phyloP scores from a whole-genome alignment of 140 eudicot species.

The Ambrosia hybrid region DNA sequence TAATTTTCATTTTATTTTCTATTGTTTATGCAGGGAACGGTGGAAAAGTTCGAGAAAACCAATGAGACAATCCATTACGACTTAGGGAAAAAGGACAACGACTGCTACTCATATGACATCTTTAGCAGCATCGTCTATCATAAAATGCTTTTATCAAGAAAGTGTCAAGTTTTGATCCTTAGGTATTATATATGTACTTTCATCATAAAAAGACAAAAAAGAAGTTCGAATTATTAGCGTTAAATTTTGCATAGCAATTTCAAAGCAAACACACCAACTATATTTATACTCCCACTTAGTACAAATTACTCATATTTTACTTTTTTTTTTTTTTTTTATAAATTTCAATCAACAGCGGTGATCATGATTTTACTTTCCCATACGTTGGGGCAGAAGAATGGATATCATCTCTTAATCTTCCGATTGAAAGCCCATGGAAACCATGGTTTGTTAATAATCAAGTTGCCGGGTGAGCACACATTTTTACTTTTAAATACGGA shows the following conservation, averaged over 20 bases:
- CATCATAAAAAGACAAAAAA: background rate
- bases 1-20: background rate
- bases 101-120: slow-evolving; percentile 15
- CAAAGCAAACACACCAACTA: too few relatives aligned
- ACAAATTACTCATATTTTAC: background rate
- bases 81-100: background rate
- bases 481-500: background rate
- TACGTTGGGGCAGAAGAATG: slow-evolving; percentile 38
- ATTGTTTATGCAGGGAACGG: slow-evolving; percentile 13
- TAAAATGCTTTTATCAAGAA: slow-evolving; percentile 16
- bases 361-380: slow-evolving; percentile 47
- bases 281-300: too few relatives aligned
- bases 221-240: too few relatives aligned
- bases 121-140: slow-evolving; percentile 15
- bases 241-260: too few relatives aligned
- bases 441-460: slow-evolving; percentile 54
- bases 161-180: slow-evolving; percentile 18
- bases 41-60: slow-evolving; percentile 9
- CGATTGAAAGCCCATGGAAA: slow-evolving; percentile 41
- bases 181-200: slow-evolving; percentile 10
- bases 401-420: slow-evolving; percentile 39
- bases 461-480: slow-evolving; percentile 45
- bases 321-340: background rate
- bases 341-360: slow-evolving; percentile 39
- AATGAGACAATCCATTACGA: slow-evolving; percentile 19